Evolutionary conservation across 176 grass and related monocot species (phyloP).

Genomic region (Oryza rufipogon): DNA sequence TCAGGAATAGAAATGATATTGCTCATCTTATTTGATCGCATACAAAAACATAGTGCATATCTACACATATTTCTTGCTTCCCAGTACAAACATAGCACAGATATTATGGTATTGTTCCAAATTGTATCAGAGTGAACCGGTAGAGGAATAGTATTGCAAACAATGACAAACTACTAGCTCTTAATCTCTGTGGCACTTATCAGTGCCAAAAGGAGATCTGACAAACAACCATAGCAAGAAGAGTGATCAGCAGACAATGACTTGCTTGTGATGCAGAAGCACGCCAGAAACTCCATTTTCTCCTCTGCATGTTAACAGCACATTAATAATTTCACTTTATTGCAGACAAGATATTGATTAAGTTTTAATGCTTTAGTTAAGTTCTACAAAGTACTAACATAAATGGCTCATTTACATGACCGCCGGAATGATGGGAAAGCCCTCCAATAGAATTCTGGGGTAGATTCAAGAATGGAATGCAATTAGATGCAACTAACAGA

Average conservation of each 20-base stretch:
- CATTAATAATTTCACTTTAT: slow-evolving; percentile 33
- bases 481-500: slow-evolving; percentile 39
- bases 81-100: not conserved
- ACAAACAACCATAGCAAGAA: slow-evolving; percentile 43
- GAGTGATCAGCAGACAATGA: slow-evolving; percentile 48
- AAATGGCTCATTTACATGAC: slow-evolving; percentile 93
- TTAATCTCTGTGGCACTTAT: slow-evolving; percentile 25
- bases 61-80: slow-evolving; percentile 12
- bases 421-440: slow-evolving; percentile 81
- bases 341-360: slow-evolving; percentile 31
- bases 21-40: not conserved
- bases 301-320: slow-evolving; percentile 60
- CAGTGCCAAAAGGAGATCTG: slow-evolving; percentile 23
- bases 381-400: slow-evolving; percentile 71
- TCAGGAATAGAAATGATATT: not conserved
- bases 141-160: slow-evolving; percentile 16
- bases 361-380: slow-evolving; percentile 14
- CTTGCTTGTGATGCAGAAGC: slow-evolving; percentile 99
- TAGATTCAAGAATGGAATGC: slow-evolving; percentile 43
- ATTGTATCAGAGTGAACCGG: not conserved
- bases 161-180: not conserved
- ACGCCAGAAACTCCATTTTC: slow-evolving; percentile 92
- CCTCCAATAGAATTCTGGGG: slow-evolving; percentile 94
- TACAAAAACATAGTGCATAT: slow-evolving; percentile 2
- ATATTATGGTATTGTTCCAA: slow-evolving; percentile 5